Percentiles rank a stretch among this genome's conserved stretches.
These are phyloP conservation scores for Zymoseptoria brevis DNA, from an alignment of 2,329 filamentous ascomycete genomes.

Conservation along the genomic window DNA sequence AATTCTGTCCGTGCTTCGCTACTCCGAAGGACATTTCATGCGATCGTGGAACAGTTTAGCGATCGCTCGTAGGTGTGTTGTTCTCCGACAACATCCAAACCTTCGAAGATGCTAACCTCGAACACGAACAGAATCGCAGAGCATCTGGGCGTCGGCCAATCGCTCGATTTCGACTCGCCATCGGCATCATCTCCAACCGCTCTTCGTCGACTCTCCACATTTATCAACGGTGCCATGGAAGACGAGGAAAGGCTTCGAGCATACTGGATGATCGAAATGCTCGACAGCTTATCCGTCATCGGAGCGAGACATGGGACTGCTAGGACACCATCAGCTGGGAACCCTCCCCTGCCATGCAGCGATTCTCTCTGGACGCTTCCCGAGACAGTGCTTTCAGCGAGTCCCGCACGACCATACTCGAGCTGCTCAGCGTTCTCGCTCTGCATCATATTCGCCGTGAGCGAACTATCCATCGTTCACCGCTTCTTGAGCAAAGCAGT, in stretches of 20 bases:
- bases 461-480: slow-evolving; percentile 23
- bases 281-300: slow-evolving; percentile 29
- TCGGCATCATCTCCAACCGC: slow-evolving; percentile 4
- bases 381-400: slow-evolving; percentile 14
- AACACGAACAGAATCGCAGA: background rate
- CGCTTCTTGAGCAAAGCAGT: slow-evolving; percentile 23
- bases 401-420: slow-evolving; percentile 3
- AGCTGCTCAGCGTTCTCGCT: slow-evolving; percentile 22
- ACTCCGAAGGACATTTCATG: slow-evolving; percentile 25
- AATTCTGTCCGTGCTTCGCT: slow-evolving; percentile 26
- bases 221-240: slow-evolving; percentile 24
- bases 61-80: slow-evolving; percentile 17
- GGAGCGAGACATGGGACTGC: slow-evolving; percentile 18
- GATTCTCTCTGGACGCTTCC: slow-evolving; percentile 24
- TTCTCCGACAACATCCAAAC: background rate
- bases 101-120: background rate
- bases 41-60: slow-evolving; percentile 31
- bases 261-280: slow-evolving; percentile 33
- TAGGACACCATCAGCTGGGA: slow-evolving; percentile 23
- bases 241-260: slow-evolving; percentile 31
- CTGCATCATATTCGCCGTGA: slow-evolving; percentile 22
- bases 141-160: background rate
- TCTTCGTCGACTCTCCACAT: slow-evolving; percentile 4
- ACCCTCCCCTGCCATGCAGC: slow-evolving; percentile 21
- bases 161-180: background rate